Conservation (phyloP, 768 basidiomycete species). For the Kwoniella dendrophila region DNA sequence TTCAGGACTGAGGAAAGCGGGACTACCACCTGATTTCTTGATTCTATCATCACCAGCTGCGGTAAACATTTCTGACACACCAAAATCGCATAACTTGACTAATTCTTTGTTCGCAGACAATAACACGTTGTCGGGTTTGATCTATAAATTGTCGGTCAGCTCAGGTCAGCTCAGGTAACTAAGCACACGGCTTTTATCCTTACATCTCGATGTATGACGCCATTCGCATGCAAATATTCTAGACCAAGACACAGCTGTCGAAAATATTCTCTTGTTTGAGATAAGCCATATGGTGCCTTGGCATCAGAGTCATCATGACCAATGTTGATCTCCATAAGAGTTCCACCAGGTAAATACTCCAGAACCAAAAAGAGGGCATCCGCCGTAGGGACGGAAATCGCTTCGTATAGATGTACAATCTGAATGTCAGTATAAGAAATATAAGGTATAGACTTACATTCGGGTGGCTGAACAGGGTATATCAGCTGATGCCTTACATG, state of each 20-base stretch:
- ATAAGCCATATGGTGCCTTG: constrained; percentile 35
- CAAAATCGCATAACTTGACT: constrained; percentile 57
- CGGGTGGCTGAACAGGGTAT: constrained; percentile 46
- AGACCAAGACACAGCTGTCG: constrained; percentile 53
- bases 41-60: constrained; percentile 51
- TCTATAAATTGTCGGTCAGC: constrained; percentile 24
- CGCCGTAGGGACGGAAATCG: constrained; percentile 54
- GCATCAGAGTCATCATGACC: constrained; percentile 28
- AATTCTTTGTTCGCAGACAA: constrained; percentile 45
- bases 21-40: constrained; percentile 55
- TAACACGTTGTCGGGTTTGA: constrained; percentile 57
- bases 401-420: constrained; percentile 56
- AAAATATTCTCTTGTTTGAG: constrained; percentile 50
- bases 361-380: constrained; percentile 56
- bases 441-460: constrained; percentile 38
- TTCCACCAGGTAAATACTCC: constrained; percentile 55
- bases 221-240: constrained; percentile 56
- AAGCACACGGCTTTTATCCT: constrained; percentile 21
- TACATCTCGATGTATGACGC: constrained; percentile 55
- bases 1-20: constrained; percentile 56
- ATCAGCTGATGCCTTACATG: constrained; percentile 19
- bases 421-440: constrained; percentile 20
- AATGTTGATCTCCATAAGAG: constrained; percentile 49
- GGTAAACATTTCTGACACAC: constrained; percentile 56
- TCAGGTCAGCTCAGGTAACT: neutral